Percentiles rank a stretch among this genome's conserved stretches.
Conservation (phyloP, 1,284 basidiomycete genomes). For the Ganoderma multipileum region DNA sequence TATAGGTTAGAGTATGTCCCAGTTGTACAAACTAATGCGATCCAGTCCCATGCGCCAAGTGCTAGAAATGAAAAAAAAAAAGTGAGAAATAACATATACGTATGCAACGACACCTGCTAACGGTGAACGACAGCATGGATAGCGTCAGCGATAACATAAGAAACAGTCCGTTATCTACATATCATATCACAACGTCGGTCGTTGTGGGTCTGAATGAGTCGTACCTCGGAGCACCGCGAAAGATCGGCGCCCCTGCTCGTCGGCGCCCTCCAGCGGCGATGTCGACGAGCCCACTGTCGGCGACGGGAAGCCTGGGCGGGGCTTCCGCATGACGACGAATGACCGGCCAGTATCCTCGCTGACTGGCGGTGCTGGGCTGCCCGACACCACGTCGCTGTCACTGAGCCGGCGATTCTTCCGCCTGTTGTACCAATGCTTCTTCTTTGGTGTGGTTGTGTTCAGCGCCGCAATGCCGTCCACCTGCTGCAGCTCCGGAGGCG, state of each 20-base stretch:
- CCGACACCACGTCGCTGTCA: conserved; percentile 50
- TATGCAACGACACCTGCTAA: conserved; percentile 6
- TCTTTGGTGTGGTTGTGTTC: conserved; percentile 40
- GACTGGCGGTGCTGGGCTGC: conserved; percentile 35
- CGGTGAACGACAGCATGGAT: conserved; percentile 13
- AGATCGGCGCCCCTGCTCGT: conserved; percentile 38
- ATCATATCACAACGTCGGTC: conserved; percentile 22
- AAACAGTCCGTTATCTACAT: conserved; percentile 1
- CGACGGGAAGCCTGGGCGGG: conserved; percentile 38
- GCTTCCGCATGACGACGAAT: conserved; percentile 74
- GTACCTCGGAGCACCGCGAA: conserved; percentile 45
- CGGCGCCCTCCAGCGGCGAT: conserved; percentile 17
- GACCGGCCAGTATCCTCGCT: conserved; percentile 56
- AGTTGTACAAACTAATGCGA: conserved; percentile 30
- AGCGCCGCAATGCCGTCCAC: conserved; percentile 25
- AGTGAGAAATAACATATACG: conserved; percentile 7
- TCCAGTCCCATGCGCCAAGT: conserved; percentile 27
- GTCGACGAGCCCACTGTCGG: conserved; percentile 27
- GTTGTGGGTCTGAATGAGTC: conserved; percentile 30
- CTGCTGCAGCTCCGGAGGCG: conserved; percentile 4
- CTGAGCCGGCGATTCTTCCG: conserved; percentile 65
- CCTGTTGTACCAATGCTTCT: conserved; percentile 73
- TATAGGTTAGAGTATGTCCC: conserved; percentile 32
- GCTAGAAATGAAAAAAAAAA: conserved; percentile 3
- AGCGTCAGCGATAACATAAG: conserved; percentile 2